Base-by-base conservation (phyloP, 441 rosid genomes). In the Aleurites moluccanus region DNA sequence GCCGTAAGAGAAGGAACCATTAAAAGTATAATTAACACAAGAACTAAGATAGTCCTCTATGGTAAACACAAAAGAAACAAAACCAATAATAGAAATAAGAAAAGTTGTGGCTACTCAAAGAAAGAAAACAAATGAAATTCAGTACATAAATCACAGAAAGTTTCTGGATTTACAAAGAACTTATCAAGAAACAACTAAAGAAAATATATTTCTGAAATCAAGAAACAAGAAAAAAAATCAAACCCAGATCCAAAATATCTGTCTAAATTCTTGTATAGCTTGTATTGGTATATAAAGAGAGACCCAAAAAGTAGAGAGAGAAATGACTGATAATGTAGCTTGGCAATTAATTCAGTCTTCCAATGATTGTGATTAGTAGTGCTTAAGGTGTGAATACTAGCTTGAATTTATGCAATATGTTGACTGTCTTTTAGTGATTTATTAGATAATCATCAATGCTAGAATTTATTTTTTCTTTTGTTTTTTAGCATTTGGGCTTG, bases 231-330 rank as follows among this genome's bases (percentile, higher is more conserved):
- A 60, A 74, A 38, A 52, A 38, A 71, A 4, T 16, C 40, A 74
- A 73, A 45, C 66, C 76, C 86, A 78, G 88, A 87, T 81, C 85
- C 80, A 78, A 81, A 84, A 77, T 16, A 47, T 55, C 56, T 60
- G 16, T 45, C 74, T 73, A 72, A 78, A 72, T 42, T 65, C 25
- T 21, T 1, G 60, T 49, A 42, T 49, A 67, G 45, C 67, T 68
- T 16, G 25, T 30, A 49, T 13, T 0, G 50, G 40, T 38, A 38
- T 21, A 28, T 13, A 59, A 13, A 66, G 67, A 20, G 59, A 73
- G 64, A 23, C 42, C 70, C 44, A 9, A 42, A 69, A 74, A 35
- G 57, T 27, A 33, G 44, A 66, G 63, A 64, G 23, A 30, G 52
- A 52, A 18, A 10, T 10, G 27, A 38, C 40, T 45, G 50, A 45